phyloP scores from a whole-genome alignment of 129 eudicot species.

The Lonicera japonica region DNA sequence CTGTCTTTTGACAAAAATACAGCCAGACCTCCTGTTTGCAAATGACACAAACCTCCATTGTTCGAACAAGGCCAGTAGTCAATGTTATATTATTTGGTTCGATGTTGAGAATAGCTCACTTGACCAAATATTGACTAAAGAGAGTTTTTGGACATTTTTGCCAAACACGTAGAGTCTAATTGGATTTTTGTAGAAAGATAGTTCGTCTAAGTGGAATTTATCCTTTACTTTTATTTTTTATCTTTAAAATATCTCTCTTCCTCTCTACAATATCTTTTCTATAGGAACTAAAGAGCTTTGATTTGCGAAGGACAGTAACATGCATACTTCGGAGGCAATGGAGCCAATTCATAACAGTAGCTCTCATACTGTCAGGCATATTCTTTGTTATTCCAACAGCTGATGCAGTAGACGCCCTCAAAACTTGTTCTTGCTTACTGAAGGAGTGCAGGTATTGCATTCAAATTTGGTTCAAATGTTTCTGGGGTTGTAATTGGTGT shows the following conservation, averaged over 20 bases:
- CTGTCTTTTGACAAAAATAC: not conserved
- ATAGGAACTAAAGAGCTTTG: slow-evolving; percentile 30
- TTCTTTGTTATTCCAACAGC: slow-evolving; percentile 58
- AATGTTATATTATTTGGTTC: too few relatives aligned
- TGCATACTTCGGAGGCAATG: slow-evolving; percentile 40
- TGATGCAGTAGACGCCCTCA: slow-evolving; percentile 87
- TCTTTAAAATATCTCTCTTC: not conserved
- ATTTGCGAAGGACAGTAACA: slow-evolving; percentile 19
- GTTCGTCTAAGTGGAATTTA: not conserved
- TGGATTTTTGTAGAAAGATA: too few relatives aligned
- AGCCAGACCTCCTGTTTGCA: too few relatives aligned
- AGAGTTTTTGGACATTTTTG: not conserved
- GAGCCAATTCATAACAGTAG: slow-evolving; percentile 46
- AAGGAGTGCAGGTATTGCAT: slow-evolving; percentile 77
- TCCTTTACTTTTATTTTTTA: not conserved
- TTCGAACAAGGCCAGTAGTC: not conserved
- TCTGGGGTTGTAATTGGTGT: not conserved
- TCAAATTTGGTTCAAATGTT: not conserved
- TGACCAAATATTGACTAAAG: too few relatives aligned
- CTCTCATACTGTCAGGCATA: slow-evolving; percentile 50
- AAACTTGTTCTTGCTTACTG: slow-evolving; percentile 77
- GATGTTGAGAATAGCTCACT: too few relatives aligned
- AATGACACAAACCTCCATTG: not conserved
- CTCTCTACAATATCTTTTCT: not conserved
- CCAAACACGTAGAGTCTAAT: too few relatives aligned